Base-by-base conservation (phyloP, 306 rosid genomes). In the Begonia peltatifolia region DNA sequence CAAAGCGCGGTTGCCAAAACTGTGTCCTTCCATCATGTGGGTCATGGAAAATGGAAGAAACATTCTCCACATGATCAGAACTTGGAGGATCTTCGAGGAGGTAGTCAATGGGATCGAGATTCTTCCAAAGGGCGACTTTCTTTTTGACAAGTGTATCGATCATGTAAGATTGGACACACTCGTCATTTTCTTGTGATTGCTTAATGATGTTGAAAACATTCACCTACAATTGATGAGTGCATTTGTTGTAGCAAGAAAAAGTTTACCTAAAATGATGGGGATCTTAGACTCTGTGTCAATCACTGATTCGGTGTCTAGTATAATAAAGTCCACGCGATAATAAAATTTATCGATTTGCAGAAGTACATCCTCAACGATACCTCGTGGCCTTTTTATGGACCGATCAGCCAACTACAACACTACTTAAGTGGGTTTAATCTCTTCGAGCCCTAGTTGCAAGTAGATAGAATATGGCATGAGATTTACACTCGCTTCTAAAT, bases 401-500 rank as follows among this genome's bases (percentile, higher is more conserved):
- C 1, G 1, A 17, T 17, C 1, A 17, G 18, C 18, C 18, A 17
- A 17, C 18, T 17, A 1, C 9, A 44, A n/a, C 5, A 57, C 52
- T 18, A 57, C 38, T 41, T 36, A 56, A 14, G 15, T 56, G 8
- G 60, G 36, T 6, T 46, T 57, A 9, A 57, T 20, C 5, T 57
- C 62, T 16, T 52, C 42, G 3, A 57, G 42, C 0, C 42, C 62
- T 10, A 46, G 18, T 35, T n/a, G 3, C 10, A 36, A 35, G 18
- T 54, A 54, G 9, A 38, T 12, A 0, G 46, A 54, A 36, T 54
- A 54, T 4, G 42, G 16, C 11, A 57, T 57, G 16, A 57, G 52
- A 44, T 57, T 57, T 2, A 59, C 63, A 36, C 46, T 59, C 12
- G 60, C 60, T 14, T 50, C 49, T n/a, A 57, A 41, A 11, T 57